A percentile compares a stretch with the other conserved stretches of the same genome.
Conservation (phyloP, 257 asterid genomes). For the Leonotis leonurus region DNA sequence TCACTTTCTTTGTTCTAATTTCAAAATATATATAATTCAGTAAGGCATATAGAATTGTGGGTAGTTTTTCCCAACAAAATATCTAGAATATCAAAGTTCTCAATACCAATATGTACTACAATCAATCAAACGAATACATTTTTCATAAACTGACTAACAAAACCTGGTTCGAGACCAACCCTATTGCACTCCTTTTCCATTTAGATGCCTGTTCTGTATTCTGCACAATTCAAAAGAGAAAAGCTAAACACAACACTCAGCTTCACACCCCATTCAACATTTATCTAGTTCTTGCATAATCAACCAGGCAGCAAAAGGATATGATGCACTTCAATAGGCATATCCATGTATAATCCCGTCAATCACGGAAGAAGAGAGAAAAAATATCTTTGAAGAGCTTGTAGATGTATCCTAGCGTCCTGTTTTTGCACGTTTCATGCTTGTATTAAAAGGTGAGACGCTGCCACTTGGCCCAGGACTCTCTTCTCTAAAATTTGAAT, state of each 20-base stretch:
- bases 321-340: conserved; percentile 12
- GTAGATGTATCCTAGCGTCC: conserved; percentile 46
- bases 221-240: conserved; percentile 18
- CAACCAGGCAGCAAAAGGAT: conserved; percentile 2
- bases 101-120: conserved; percentile 21
- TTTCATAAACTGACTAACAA: conserved; percentile 19
- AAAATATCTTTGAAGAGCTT: neutral
- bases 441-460: conserved; percentile 80
- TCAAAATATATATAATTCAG: too few relatives aligned
- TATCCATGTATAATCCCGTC: conserved; percentile 7
- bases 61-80: neutral
- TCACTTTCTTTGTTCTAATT: too few relatives aligned
- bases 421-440: conserved; percentile 94
- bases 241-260: conserved; percentile 23
- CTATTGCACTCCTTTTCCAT: neutral
- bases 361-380: neutral
- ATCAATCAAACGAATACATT: conserved; percentile 45
- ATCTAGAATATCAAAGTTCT: conserved; percentile 16
- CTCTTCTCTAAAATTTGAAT: conserved; percentile 90
- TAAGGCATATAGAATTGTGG: neutral
- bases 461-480: conserved; percentile 99
- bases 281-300: conserved; percentile 6
- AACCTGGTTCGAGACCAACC: conserved; percentile 26
- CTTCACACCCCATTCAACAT: conserved; percentile 15
- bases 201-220: neutral